Base-by-base conservation (phyloP, 2,329 filamentous ascomycete species). In the Colletotrichum neosansevieriae region DNA sequence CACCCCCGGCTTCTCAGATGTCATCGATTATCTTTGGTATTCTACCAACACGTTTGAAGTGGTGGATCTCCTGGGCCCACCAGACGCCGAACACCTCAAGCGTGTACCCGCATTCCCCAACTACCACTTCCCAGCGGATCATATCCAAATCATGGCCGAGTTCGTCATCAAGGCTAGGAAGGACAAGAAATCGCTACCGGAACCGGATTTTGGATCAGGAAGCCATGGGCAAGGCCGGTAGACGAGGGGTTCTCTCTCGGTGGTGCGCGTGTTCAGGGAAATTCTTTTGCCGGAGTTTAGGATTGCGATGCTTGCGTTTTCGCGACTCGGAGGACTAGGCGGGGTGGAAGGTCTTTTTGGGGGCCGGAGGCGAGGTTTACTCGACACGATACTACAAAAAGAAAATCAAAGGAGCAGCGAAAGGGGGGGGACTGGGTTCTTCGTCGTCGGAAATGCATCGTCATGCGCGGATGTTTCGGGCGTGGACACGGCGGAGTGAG, bases 1-100 rank as follows among this genome's bases (percentile, higher is more conserved):
- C 80, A 97, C 94, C 13, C 94, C 96, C 1, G 89, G 90, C n/a
- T 99, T 98, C 81, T 88, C 89, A 58, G 94, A 94, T 70, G 93
- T 97, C 65, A 92, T 99, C 73, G 96, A 99, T 78, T 98, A 98
- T 80, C 94, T 99, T 75, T 98, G 94, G 94, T 99, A 97, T 81
- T 94, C 94, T 64, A 95, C 94, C 66, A 97, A 96, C 79, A 90
- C 92, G 21, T 84, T 98, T 50, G 92, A 96, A 76, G 92, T 97
- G 24, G 91, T 93, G 17, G 92, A 92, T 60, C 81, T 98, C 60
- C 89, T 98, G 4, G 94, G 94, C 34, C 92, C 95, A 49, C 93
- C 97, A 2, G 94, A 98, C 77, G 88, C 90, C 71, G 88, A 93
- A 32, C 96, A 97, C 77, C 88, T 97, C 66, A 91, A 93, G 78